phyloP scores from a whole-genome alignment of 2,329 filamentous ascomycete genomes.

The Zasmidium citrigriseum region DNA sequence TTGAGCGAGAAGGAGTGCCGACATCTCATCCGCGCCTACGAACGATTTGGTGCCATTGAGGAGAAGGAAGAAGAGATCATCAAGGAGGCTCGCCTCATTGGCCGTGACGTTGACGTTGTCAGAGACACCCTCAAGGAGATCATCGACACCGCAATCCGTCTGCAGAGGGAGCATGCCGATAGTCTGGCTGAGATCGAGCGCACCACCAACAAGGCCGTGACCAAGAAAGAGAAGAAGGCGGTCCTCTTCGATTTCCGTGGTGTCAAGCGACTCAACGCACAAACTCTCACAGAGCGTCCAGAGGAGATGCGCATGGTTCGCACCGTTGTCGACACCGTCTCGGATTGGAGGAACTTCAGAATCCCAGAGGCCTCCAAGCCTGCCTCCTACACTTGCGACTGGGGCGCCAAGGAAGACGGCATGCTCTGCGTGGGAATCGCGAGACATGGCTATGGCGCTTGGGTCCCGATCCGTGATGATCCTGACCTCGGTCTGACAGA shows the following conservation, averaged over 20 bases:
- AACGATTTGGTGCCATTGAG: conserved; percentile 86
- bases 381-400: conserved; percentile 86
- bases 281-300: conserved; percentile 89
- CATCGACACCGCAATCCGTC: conserved; percentile 66
- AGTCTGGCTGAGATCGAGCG: conserved; percentile 66
- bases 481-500: conserved; percentile 79
- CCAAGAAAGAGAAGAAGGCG: conserved; percentile 97
- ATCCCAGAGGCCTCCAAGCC: conserved; percentile 89
- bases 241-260: conserved; percentile 93
- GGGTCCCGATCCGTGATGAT: conserved; percentile 92
- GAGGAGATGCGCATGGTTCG: conserved; percentile 83
- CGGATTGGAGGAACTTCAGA: conserved; percentile 78
- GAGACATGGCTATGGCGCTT: conserved; percentile 91
- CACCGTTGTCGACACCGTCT: conserved; percentile 63
- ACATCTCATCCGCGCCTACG: conserved; percentile 85
- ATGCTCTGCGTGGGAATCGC: conserved; percentile 96
- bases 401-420: conserved; percentile 91
- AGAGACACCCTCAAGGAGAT: conserved; percentile 75
- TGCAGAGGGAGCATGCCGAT: conserved; percentile 73
- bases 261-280: conserved; percentile 92
- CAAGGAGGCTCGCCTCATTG: conserved; percentile 78
- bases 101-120: conserved; percentile 80
- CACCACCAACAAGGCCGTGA: conserved; percentile 74
- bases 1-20: conserved; percentile 91
- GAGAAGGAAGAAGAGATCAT: conserved; percentile 86